These are phyloP conservation scores for Ceratocystis ficicola DNA, from an alignment of 2,329 filamentous ascomycete genomes.

Conservation along the genomic window DNA sequence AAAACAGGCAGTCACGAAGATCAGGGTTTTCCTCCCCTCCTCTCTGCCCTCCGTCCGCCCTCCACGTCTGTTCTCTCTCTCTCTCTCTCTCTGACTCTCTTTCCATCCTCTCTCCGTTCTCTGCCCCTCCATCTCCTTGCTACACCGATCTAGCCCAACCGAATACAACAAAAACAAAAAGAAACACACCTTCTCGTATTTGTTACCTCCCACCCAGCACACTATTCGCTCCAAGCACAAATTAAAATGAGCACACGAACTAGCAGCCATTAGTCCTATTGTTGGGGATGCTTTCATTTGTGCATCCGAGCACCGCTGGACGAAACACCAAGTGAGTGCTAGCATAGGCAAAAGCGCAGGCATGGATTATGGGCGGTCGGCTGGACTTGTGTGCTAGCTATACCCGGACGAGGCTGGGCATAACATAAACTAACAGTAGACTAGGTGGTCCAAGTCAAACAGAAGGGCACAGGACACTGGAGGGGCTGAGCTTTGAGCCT, in stretches of 20 bases:
- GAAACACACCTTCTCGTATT: not conserved
- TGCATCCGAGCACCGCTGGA: conserved; percentile 9
- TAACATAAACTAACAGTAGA: not conserved
- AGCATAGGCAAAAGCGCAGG: no score
- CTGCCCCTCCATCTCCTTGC: no score
- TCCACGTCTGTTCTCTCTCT: no score
- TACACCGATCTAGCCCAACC: no score
- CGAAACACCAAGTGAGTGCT: not conserved
- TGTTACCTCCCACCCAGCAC: not conserved
- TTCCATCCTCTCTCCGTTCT: no score
- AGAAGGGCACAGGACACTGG: not conserved
- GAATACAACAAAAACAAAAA: no score
- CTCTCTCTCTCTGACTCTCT: no score
- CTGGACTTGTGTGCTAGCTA: not conserved
- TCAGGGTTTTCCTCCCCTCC: no score
- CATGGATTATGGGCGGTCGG: not conserved
- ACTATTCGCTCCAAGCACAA: not conserved
- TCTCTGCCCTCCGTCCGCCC: no score
- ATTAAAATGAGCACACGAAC: not conserved
- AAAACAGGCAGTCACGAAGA: not conserved
- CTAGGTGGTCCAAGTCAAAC: not conserved
- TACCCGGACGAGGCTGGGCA: no score
- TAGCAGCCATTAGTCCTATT: not conserved
- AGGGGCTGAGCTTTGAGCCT: not conserved
- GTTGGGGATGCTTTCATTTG: not conserved